These are phyloP conservation scores for Helotiales sp. DNA, from an alignment of 2,329 filamentous ascomycete species.

Conservation along the genomic window DNA sequence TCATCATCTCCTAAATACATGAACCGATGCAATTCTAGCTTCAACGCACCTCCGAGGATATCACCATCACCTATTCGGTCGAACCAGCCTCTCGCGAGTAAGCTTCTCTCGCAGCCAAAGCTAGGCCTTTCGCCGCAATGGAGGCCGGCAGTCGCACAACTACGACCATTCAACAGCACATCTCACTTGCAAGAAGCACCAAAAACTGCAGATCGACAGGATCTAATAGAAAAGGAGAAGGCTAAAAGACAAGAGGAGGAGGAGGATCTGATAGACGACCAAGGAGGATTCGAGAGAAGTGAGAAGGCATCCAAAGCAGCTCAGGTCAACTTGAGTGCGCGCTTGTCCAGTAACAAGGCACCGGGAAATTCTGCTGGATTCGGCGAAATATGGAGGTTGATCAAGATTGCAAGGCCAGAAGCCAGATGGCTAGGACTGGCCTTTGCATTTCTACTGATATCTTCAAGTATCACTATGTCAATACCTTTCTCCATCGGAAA, in stretches of 20 bases:
- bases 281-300: slow-evolving; percentile 70
- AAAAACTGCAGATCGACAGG: slow-evolving; percentile 38
- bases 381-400: slow-evolving; percentile 80
- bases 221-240: slow-evolving; percentile 45
- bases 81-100: slow-evolving; percentile 22
- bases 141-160: slow-evolving; percentile 38
- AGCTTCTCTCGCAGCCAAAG: slow-evolving; percentile 25
- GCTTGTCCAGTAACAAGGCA: slow-evolving; percentile 78
- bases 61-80: slow-evolving; percentile 19
- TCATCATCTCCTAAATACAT: slow-evolving; percentile 10
- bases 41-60: slow-evolving; percentile 22
- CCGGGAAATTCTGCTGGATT: slow-evolving; percentile 62
- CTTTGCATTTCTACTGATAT: slow-evolving; percentile 84
- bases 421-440: slow-evolving; percentile 76
- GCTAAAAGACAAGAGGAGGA: slow-evolving; percentile 50
- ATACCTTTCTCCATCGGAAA: slow-evolving; percentile 96
- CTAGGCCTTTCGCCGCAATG: slow-evolving; percentile 35
- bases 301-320: slow-evolving; percentile 87
- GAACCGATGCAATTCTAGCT: slow-evolving; percentile 29
- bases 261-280: slow-evolving; percentile 50
- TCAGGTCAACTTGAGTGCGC: slow-evolving; percentile 86
- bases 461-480: slow-evolving; percentile 92
- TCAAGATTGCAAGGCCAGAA: slow-evolving; percentile 90
- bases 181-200: slow-evolving; percentile 31
- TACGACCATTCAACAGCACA: slow-evolving; percentile 40